Percentiles rank a stretch among this genome's conserved stretches.
These are phyloP conservation scores for Penicillium ochrochloron DNA, from an alignment of 495 filamentous ascomycete species.

Conservation along the genomic window DNA sequence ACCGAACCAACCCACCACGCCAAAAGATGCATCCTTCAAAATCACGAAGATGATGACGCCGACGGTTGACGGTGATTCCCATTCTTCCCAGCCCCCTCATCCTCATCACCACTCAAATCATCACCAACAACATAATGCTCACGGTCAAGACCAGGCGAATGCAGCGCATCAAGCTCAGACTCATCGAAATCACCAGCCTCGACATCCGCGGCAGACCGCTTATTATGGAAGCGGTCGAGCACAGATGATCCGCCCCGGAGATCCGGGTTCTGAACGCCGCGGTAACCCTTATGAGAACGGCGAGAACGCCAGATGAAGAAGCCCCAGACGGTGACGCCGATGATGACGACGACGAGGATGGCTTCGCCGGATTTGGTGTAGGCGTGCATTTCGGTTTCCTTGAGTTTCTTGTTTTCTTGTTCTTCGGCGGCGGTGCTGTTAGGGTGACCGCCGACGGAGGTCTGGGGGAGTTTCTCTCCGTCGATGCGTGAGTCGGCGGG, in stretches of 20 bases:
- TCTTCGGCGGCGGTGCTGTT: constrained; percentile 77
- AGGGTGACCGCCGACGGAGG: constrained; percentile 84
- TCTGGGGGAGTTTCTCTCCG: constrained; percentile 82
- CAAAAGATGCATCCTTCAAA: constrained; percentile 10
- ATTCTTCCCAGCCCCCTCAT: constrained; percentile 12
- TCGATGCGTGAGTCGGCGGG: constrained; percentile 88
- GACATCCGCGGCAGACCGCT: constrained; percentile 61
- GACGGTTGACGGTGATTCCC: constrained; percentile 11
- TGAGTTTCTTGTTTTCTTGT: constrained; percentile 73
- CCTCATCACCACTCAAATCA: constrained; percentile 46
- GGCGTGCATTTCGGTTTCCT: constrained; percentile 87
- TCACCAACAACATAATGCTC: constrained; percentile 52
- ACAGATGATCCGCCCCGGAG: constrained; percentile 33
- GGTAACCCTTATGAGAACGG: constrained; percentile 54
- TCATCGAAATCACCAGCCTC: constrained; percentile 92
- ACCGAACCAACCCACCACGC: constrained; percentile 10
- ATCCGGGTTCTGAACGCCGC: constrained; percentile 43
- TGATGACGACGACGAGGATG: constrained; percentile 81
- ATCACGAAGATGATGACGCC: constrained; percentile 18
- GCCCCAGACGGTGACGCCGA: constrained; percentile 78
- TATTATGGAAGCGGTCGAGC: constrained; percentile 48
- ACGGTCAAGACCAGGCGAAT: constrained; percentile 46
- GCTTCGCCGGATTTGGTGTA: constrained; percentile 92
- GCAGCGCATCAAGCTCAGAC: constrained; percentile 78
- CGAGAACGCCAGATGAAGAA: constrained; percentile 85